These are phyloP conservation scores for Nemania sp. DNA, from an alignment of 2,329 filamentous ascomycete species.

Conservation along the genomic window DNA sequence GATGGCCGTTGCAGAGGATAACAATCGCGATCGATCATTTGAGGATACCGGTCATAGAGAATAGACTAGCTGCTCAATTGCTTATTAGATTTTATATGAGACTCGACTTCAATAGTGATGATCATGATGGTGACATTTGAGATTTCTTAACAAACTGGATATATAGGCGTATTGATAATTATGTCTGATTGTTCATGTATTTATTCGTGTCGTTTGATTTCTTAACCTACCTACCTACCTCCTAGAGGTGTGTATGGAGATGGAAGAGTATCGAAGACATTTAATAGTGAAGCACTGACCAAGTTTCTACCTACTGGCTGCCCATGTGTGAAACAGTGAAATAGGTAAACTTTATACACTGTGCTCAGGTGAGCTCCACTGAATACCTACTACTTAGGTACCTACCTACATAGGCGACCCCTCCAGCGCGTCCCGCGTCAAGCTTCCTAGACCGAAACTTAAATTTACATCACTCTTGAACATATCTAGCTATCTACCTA, in stretches of 20 bases:
- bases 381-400: neutral
- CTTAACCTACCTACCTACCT: too few species aligned
- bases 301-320: too few species aligned
- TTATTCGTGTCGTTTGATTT: neutral
- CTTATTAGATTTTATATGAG: conserved; percentile 16
- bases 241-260: too few species aligned
- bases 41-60: conserved; percentile 28
- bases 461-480: too few species aligned
- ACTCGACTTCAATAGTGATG: neutral
- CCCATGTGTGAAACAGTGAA: too few species aligned
- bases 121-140: neutral
- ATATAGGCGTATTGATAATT: neutral
- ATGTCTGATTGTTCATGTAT: too few species aligned
- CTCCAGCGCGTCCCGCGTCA: neutral
- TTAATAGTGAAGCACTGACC: too few species aligned
- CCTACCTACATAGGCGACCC: neutral
- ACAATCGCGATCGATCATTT: conserved; percentile 10
- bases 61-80: conserved; percentile 33
- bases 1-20: neutral
- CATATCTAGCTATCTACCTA: too few species aligned
- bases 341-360: too few species aligned
- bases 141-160: neutral
- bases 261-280: too few species aligned
- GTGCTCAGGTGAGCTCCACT: neutral
- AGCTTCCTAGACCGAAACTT: neutral